Percentiles rank a stretch among this genome's conserved stretches.
phyloP scores from a whole-genome alignment of 768 basidiomycete species.

The Amanita exitialis region DNA sequence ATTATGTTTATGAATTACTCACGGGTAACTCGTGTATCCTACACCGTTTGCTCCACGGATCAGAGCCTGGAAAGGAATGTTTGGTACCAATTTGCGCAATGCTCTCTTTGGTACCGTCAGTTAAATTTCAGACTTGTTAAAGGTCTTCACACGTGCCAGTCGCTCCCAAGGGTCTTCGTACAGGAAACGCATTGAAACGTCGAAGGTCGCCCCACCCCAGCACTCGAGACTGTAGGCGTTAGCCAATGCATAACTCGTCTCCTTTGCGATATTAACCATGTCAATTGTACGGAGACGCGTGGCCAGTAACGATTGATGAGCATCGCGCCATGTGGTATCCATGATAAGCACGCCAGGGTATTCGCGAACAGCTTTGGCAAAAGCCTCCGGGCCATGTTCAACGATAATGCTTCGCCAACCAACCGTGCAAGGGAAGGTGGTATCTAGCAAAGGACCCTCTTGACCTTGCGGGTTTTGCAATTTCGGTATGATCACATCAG shows the following conservation, averaged over 20 bases:
- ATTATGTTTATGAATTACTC: constrained; percentile 17
- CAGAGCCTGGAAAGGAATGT: constrained; percentile 96
- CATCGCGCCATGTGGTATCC: constrained; percentile 99
- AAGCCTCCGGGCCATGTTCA: constrained; percentile 94
- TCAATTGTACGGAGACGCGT: constrained; percentile 94
- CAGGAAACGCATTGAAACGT: constrained; percentile 98
- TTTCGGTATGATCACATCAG: constrained; percentile 76
- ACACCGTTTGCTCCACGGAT: constrained; percentile 99
- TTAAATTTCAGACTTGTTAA: constrained; percentile 9
- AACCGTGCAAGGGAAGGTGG: constrained; percentile 68
- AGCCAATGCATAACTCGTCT: constrained; percentile 89
- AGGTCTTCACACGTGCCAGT: constrained; percentile 41
- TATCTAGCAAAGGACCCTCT: constrained; percentile 65
- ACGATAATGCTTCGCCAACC: constrained; percentile 99
- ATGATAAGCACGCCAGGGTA: constrained; percentile 94
- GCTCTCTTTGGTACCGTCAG: constrained; percentile 47
- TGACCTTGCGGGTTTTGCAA: constrained; percentile 74
- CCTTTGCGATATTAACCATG: constrained; percentile 97
- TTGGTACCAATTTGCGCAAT: constrained; percentile 91
- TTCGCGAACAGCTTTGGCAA: constrained; percentile 94
- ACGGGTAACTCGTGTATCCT: constrained; percentile 98
- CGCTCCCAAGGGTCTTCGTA: constrained; percentile 99
- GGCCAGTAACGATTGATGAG: constrained; percentile 95
- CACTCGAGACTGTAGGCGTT: constrained; percentile 97
- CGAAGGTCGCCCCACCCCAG: constrained; percentile 99